phyloP scores from a whole-genome alignment of 2,329 filamentous ascomycete genomes.

The Cercospora brassicicola region DNA sequence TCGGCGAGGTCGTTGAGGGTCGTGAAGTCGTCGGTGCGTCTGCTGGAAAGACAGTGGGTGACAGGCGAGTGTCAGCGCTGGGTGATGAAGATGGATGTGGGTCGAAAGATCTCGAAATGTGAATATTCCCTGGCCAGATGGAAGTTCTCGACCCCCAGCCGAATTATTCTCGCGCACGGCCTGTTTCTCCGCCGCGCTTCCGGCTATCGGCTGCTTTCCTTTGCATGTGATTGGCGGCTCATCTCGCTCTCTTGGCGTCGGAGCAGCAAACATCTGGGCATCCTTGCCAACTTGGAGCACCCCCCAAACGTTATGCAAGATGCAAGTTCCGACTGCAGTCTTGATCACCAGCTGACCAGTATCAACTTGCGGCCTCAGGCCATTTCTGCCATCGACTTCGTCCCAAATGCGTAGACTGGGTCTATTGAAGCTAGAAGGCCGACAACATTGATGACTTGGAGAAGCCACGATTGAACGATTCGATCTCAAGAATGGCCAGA shows the following conservation, averaged over 20 bases:
- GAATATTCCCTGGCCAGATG: slow-evolving; percentile 3
- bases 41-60: slow-evolving; percentile 4
- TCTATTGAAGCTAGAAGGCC: not conserved
- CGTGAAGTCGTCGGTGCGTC: not conserved
- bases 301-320: not conserved
- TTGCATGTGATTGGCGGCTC: not conserved
- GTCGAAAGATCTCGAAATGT: not conserved
- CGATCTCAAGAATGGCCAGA: not conserved
- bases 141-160: slow-evolving; percentile 1
- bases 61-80: not conserved
- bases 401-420: not conserved
- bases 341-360: not conserved
- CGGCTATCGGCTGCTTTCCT: not conserved
- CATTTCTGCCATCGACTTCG: not conserved
- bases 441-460: not conserved
- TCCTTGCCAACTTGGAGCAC: not conserved
- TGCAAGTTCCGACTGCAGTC: not conserved
- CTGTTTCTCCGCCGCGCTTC: slow-evolving; percentile 8
- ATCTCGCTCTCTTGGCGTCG: not conserved
- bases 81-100: not conserved
- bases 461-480: not conserved
- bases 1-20: not conserved
- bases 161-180: slow-evolving; percentile 9
- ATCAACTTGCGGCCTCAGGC: not conserved
- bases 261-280: not conserved